phyloP scores from a whole-genome alignment of 192 early-diverging fungal genomes.

The Entophlyctis helioformis region DNA sequence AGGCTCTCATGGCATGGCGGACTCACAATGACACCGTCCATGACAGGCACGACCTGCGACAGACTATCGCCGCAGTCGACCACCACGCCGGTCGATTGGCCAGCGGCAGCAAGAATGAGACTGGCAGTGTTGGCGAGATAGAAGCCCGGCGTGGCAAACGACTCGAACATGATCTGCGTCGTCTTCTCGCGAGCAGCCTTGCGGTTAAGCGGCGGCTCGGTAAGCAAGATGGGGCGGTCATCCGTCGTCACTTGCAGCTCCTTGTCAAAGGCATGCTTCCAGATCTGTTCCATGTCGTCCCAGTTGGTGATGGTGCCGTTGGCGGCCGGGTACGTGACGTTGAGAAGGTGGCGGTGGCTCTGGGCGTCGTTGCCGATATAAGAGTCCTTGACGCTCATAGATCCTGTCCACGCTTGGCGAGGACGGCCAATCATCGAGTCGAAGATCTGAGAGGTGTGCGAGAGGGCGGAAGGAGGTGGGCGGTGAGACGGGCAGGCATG shows the following conservation, averaged over 20 bases:
- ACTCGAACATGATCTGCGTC: constrained; percentile 54
- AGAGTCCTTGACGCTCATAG: constrained; percentile 55
- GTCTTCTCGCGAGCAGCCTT: constrained; percentile 53
- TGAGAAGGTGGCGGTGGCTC: constrained; percentile 49
- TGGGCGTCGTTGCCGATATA: constrained; percentile 59
- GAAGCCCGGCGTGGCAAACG: constrained; percentile 50
- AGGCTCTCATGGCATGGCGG: background rate
- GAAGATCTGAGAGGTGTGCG: constrained; percentile 32
- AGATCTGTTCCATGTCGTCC: constrained; percentile 62
- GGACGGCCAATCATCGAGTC: constrained; percentile 49
- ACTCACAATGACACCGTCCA: background rate
- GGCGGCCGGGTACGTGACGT: constrained; percentile 51
- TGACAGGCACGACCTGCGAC: constrained; percentile 48
- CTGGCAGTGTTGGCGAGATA: constrained; percentile 47
- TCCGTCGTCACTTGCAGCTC: constrained; percentile 54
- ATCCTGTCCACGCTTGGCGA: constrained; percentile 46
- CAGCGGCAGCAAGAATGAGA: constrained; percentile 40
- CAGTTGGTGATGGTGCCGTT: constrained; percentile 57
- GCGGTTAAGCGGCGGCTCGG: constrained; percentile 52
- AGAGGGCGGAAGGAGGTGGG: too few species aligned
- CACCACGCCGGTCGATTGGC: constrained; percentile 48
- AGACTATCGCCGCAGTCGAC: constrained; percentile 56
- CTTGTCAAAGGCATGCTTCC: constrained; percentile 55
- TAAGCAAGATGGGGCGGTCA: constrained; percentile 49
- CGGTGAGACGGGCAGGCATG: too few species aligned